phyloP scores from a whole-genome alignment of 345 rosid genomes.

The Theobroma cacao region DNA sequence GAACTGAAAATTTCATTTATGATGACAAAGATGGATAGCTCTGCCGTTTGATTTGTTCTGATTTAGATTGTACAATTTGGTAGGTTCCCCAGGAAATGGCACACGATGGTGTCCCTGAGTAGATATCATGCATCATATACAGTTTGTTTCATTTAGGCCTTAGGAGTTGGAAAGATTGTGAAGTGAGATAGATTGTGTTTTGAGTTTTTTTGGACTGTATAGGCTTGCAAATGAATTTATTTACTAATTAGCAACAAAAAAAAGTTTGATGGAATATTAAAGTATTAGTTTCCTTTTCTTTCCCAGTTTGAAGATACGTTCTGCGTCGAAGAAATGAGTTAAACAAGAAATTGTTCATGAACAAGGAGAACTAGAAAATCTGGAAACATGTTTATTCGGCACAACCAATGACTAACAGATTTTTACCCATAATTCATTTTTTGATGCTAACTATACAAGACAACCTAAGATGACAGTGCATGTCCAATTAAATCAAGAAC shows the following conservation, averaged over 20 bases:
- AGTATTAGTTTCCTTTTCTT: neutral
- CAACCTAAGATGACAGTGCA: no score
- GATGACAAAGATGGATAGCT: slow-evolving; percentile 34
- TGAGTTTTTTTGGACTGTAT: neutral
- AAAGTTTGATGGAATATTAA: neutral
- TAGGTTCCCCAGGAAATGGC: neutral
- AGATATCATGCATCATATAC: neutral
- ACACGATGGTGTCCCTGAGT: neutral
- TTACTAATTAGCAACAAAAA: neutral
- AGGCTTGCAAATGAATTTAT: neutral
- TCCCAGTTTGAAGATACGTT: neutral
- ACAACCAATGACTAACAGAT: neutral
- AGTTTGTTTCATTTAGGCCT: neutral
- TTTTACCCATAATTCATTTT: neutral
- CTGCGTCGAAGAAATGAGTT: neutral
- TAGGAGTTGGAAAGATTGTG: neutral
- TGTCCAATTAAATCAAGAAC: no score
- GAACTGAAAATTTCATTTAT: slow-evolving; percentile 29
- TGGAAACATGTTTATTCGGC: neutral
- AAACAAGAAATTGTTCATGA: neutral
- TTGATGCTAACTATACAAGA: no score
- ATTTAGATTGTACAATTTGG: neutral
- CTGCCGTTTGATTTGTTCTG: neutral
- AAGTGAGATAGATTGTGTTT: neutral
- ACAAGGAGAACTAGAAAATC: neutral